Evolutionary conservation across 2,329 filamentous ascomycete species (phyloP), one percentile per base, ranked within the genome.

Genomic region (Trichoderma koningii): DNA sequence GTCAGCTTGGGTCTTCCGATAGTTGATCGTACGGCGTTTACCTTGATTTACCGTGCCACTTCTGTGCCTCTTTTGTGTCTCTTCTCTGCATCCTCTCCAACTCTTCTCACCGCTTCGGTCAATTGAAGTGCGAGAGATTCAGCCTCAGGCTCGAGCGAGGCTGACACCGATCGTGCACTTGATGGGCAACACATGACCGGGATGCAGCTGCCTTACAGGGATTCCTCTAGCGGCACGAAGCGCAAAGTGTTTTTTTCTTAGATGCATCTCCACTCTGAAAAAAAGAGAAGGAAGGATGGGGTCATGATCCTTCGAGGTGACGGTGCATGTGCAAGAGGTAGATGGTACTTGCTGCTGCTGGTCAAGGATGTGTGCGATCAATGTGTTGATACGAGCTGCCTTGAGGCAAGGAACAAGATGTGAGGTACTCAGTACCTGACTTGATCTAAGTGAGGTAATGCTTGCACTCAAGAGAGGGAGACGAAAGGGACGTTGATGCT

Each of bases 141-240:
- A 23, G 28, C 44, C 56, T 50, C 30, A 30, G 47, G 45, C 45
- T 50, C n/a, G 14, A 19, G 5, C 34, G 34, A 51, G 30, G 44
- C 44, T 60, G 56, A 59, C 44, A 45, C 56, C 48, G 45, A 50
- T 34, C 45, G 38, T 60, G 56, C 56, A 60, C 48, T 6, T 41
- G 5, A 48, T 30, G 44, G 42, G 28, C 45, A 60, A 60, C 56
- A 51, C 56, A 51, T 60, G 56, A 60, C 56, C 56, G 38, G 45
- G 26, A 34, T 57, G 34, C 53, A 56, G 41, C 38, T 51, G 45
- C 30, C 19, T 56, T 44, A 17, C n/a, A 56, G 38, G 19, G 52
- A 21, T 55, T 15, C 34, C 7, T 21, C 34, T 38, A 38, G 34
- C 34, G 34, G 34, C 34, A 38, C 12, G 34, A 38, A 14, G 34